These are phyloP conservation scores for Fusarium pseudoanthophilum DNA, from an alignment of 2,329 filamentous ascomycete species.

Conservation along the genomic window DNA sequence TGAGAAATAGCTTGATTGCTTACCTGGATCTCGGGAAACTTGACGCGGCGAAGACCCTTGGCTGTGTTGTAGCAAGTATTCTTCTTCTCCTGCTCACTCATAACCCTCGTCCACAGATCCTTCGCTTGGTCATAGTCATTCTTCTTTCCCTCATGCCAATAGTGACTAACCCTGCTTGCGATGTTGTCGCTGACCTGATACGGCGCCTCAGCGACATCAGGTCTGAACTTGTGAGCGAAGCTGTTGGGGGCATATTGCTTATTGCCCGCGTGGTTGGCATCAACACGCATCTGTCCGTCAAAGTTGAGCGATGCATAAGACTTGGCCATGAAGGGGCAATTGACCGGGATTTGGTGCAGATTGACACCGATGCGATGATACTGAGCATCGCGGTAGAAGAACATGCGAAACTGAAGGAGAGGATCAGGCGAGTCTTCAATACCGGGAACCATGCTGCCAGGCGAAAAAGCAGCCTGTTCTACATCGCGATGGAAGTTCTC, in stretches of 20 bases:
- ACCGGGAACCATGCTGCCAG: slow-evolving; percentile 4
- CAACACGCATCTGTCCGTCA: neutral
- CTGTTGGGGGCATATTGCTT: slow-evolving; percentile 3
- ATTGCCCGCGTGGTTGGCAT: slow-evolving; percentile 5
- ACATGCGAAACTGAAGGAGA: slow-evolving; percentile 15
- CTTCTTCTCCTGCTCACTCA: slow-evolving; percentile 8
- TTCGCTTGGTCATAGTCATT: neutral
- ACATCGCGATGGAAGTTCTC: slow-evolving; percentile 17
- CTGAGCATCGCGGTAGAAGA: slow-evolving; percentile 14
- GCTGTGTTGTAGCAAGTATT: slow-evolving; percentile 6
- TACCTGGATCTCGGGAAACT: neutral
- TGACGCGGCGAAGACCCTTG: neutral
- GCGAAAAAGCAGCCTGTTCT: slow-evolving; percentile 1
- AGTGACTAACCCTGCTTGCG: neutral
- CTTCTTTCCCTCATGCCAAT: slow-evolving; percentile 11
- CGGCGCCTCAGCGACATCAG: neutral
- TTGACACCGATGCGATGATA: slow-evolving; percentile 5
- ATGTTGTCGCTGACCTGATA: slow-evolving; percentile 1
- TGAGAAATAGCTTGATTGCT: accelerated
- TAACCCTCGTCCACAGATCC: slow-evolving; percentile 1
- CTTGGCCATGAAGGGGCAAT: slow-evolving; percentile 10
- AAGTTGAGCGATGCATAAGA: slow-evolving; percentile 12
- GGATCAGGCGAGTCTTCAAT: slow-evolving; percentile 14
- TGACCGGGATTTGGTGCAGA: slow-evolving; percentile 2
- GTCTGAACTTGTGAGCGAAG: slow-evolving; percentile 11